Percentiles rank a stretch among this genome's conserved stretches.
These are phyloP conservation scores for Stephania japonica DNA, from an alignment of 164 flowering plant species.

Conservation along the genomic window DNA sequence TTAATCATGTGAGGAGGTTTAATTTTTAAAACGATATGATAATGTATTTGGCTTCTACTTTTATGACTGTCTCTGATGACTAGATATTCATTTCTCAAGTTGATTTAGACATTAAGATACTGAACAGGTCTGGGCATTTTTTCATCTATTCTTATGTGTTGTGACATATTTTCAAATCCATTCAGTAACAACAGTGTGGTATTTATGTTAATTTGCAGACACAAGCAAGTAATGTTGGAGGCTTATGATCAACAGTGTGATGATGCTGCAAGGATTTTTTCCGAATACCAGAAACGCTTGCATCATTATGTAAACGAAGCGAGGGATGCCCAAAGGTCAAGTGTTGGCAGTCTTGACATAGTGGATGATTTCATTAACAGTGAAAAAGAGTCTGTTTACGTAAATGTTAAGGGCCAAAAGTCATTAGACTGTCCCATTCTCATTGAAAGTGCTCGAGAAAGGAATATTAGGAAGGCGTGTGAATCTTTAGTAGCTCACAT, in stretches of 20 bases:
- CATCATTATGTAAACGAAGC: constrained; percentile 76
- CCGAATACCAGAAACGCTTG: constrained; percentile 86
- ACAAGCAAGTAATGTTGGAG: constrained; percentile 88
- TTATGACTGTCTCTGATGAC: too few relatives aligned
- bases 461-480: constrained; percentile 80
- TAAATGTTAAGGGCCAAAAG: constrained; percentile 70
- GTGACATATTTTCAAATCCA: neutral
- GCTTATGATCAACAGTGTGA: constrained; percentile 91
- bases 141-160: neutral
- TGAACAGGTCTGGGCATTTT: too few relatives aligned
- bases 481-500: constrained; percentile 67
- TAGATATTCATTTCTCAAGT: too few relatives aligned
- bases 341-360: constrained; percentile 43
- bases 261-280: constrained; percentile 92
- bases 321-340: constrained; percentile 69
- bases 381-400: constrained; percentile 72
- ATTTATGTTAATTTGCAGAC: constrained; percentile 44
- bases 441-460: constrained; percentile 74
- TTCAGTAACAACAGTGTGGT: neutral
- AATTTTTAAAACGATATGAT: too few relatives aligned
- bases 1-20: too few relatives aligned
- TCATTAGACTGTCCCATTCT: constrained; percentile 76
- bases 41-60: too few relatives aligned
- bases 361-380: constrained; percentile 39
- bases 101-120: too few relatives aligned